These are phyloP conservation scores for Chlorophyllum brunneum DNA, from an alignment of 768 basidiomycete genomes.

Conservation along the genomic window DNA sequence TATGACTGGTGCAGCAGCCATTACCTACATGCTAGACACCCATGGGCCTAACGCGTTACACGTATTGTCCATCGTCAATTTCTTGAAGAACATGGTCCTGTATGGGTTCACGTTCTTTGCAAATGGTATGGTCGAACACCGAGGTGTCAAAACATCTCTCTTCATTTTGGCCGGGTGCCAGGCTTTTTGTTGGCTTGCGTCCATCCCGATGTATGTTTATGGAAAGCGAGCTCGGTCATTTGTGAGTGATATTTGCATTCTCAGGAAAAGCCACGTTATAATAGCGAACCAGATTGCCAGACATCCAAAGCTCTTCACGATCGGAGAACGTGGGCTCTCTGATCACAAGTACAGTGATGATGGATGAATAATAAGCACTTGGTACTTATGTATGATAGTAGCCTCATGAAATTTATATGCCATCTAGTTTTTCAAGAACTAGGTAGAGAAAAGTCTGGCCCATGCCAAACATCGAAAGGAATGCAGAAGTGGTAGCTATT, in stretches of 20 bases:
- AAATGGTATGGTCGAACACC: slow-evolving; percentile 33
- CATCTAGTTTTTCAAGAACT: not conserved
- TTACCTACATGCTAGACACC: slow-evolving; percentile 44
- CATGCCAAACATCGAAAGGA: slow-evolving; percentile 47
- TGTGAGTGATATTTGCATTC: slow-evolving; percentile 25
- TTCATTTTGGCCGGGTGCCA: slow-evolving; percentile 37
- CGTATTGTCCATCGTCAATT: slow-evolving; percentile 38
- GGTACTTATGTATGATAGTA: not conserved
- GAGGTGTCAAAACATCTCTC: slow-evolving; percentile 36
- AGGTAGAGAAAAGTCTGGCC: slow-evolving; percentile 18
- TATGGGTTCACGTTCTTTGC: slow-evolving; percentile 43
- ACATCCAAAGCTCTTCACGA: slow-evolving; percentile 22
- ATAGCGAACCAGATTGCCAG: slow-evolving; percentile 18
- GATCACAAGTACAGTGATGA: not conserved
- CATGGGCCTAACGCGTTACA: slow-evolving; percentile 38
- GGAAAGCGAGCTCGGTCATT: slow-evolving; percentile 39
- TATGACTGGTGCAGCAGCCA: slow-evolving; percentile 36
- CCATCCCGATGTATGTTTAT: slow-evolving; percentile 40
- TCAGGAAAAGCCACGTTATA: not conserved
- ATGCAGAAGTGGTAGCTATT: slow-evolving; percentile 46
- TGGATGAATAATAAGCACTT: not conserved
- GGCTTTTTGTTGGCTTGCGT: slow-evolving; percentile 36
- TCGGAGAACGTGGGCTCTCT: slow-evolving; percentile 13
- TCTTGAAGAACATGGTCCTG: slow-evolving; percentile 41
- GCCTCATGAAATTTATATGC: not conserved